Base-by-base conservation (phyloP, 2,329 filamentous ascomycete genomes). In the Epicoccum nigrum region DNA sequence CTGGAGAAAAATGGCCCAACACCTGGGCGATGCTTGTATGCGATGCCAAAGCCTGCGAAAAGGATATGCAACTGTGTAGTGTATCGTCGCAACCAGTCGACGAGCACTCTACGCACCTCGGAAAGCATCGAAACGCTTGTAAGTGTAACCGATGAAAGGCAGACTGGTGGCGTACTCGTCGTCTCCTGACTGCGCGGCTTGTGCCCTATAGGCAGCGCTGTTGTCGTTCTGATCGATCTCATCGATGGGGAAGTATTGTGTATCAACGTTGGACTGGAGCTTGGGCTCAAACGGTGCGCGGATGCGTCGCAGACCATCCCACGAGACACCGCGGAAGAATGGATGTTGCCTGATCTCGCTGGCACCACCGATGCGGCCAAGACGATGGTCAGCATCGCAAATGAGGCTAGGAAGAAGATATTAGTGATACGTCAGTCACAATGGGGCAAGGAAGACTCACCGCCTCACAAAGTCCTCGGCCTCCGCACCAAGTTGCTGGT, bases 191-290 rank as follows among this genome's bases (percentile, higher is more conserved):
- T 86, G 82, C 54, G 88, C 86, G 41, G 90, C 90, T 74, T 95
- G 90, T 16, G 90, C 90, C 72, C 91, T 89, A 67, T 96, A 83
- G 60, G 90, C 83, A 19, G 92, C 94, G 48, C 89, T 91, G 59
- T 92, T 96, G 74, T 97, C 92, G 47, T 92, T 93, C 79, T 97
- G 93, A 65, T 96, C 92, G 70, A 99, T 97, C 76, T 99, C 94
- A 70, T 99, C 94, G 44, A 92, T 97, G 8, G 94, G 94, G 86
- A 99, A 99, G 81, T 99, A 97, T 38, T 92, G 93, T 16, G 94
- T 96, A 72, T 99, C 94, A 66, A 96, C 89, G 74, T 94, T 94
- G 57, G 91, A 96, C 54, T 89, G 89, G 59, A 99, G 81, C 68
- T 92, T 91, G 2, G 94, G 94, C 78, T 97, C 93, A 71, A 99